phyloP scores from a whole-genome alignment of 176 grass and related monocot genomes.

The Eremochloa ophiuroides region DNA sequence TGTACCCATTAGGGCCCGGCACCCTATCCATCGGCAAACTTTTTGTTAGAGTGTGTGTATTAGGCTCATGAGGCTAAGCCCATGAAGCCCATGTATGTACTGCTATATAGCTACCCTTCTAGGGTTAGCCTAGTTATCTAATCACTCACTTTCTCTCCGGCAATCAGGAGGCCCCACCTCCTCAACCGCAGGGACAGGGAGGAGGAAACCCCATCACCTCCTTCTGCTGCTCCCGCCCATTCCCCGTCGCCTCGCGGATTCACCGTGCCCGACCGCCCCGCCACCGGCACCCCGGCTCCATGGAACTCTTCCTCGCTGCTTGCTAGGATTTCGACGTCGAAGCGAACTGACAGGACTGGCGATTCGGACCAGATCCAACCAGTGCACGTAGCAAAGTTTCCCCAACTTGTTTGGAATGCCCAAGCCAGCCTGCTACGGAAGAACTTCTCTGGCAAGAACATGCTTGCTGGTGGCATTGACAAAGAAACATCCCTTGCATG shows the following conservation, averaged over 20 bases:
- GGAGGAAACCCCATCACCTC: constrained; percentile 26
- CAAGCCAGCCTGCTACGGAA: constrained; percentile 73
- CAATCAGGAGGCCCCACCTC: constrained; percentile 61
- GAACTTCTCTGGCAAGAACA: constrained; percentile 48
- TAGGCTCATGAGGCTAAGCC: too few relatives aligned
- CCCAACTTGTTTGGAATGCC: constrained; percentile 76
- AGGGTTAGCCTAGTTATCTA: too few relatives aligned
- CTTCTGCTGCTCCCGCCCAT: constrained; percentile 25
- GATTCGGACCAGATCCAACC: constrained; percentile 68
- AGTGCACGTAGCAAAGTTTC: constrained; percentile 72
- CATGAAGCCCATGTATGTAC: too few relatives aligned
- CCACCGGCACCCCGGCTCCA: constrained; percentile 81
- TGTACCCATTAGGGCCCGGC: too few relatives aligned
- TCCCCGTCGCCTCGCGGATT: constrained; percentile 32
- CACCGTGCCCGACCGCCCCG: constrained; percentile 44
- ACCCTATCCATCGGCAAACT: too few relatives aligned
- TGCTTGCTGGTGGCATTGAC: constrained; percentile 74
- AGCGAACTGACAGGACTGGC: constrained; percentile 45
- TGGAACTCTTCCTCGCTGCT: constrained; percentile 77
- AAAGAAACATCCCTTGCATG: constrained; percentile 78
- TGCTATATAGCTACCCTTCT: too few relatives aligned
- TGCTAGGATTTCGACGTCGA: constrained; percentile 52
- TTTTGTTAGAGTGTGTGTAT: too few relatives aligned
- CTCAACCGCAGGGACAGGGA: constrained; percentile 34
- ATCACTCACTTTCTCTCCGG: constrained; percentile 95